Percentiles rank a stretch among this genome's conserved stretches.
phyloP scores from a whole-genome alignment of 192 early-diverging fungal genomes.

The Rhizoclosmatium sp. region DNA sequence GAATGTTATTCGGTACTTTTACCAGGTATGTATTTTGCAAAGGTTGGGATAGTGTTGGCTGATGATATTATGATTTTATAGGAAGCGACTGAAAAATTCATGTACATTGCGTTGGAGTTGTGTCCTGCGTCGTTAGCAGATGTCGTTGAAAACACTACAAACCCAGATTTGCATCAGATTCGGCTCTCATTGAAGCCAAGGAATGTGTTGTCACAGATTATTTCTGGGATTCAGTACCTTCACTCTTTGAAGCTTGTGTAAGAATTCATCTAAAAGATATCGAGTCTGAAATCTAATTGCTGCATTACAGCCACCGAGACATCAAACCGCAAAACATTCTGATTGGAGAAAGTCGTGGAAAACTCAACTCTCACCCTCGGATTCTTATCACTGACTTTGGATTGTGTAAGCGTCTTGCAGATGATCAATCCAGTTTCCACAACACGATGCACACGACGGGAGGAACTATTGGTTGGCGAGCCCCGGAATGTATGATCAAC shows the following conservation, averaged over 20 bases:
- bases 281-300: too few relatives aligned
- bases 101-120: constrained; percentile 97
- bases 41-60: constrained; percentile 56
- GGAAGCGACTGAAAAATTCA: constrained; percentile 88
- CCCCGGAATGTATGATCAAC: constrained; percentile 81
- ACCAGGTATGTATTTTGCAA: constrained; percentile 62
- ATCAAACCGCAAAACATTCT: constrained; percentile 96
- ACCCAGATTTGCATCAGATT: constrained; percentile 51
- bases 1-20: constrained; percentile 96
- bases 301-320: constrained; percentile 74
- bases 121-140: constrained; percentile 92
- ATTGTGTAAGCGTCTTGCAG: constrained; percentile 91
- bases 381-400: constrained; percentile 98
- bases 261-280: too few relatives aligned
- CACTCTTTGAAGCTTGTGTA: constrained; percentile 92
- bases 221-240: constrained; percentile 84
- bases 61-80: constrained; percentile 7
- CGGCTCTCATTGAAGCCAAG: constrained; percentile 62
- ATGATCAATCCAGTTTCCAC: constrained; percentile 93
- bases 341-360: constrained; percentile 58
- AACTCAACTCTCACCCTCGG: constrained; percentile 57
- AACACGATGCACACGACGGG: constrained; percentile 78
- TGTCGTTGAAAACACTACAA: constrained; percentile 69
- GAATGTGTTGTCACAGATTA: constrained; percentile 83
- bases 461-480: constrained; percentile 97